Percentiles rank a stretch among this genome's conserved stretches.
phyloP scores from a whole-genome alignment of 2,329 filamentous ascomycete genomes.

The Xylaria sp. region DNA sequence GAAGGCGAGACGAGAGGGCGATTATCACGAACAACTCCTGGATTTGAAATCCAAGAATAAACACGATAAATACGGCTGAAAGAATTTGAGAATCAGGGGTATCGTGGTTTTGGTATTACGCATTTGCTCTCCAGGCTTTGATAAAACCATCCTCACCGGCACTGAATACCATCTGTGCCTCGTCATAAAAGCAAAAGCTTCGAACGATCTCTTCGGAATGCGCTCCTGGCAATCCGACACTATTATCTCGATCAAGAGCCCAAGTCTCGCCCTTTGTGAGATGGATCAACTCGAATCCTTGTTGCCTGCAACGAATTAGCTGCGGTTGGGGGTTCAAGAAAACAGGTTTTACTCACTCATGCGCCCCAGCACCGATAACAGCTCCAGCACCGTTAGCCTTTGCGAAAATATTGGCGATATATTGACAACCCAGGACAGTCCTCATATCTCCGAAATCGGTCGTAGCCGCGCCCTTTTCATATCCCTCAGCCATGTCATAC shows the following conservation, averaged over 20 bases:
- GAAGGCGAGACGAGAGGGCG: constrained; percentile 82
- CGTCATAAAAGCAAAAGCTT: constrained; percentile 71
- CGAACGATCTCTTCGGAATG: constrained; percentile 73
- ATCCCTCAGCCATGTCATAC: constrained; percentile 73
- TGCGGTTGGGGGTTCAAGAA: neutral
- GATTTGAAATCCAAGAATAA: constrained; percentile 92
- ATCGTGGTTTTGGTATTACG: constrained; percentile 38
- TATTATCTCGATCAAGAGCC: constrained; percentile 64
- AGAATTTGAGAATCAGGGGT: constrained; percentile 13
- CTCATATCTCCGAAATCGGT: constrained; percentile 76
- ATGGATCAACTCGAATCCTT: constrained; percentile 70
- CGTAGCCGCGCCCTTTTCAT: constrained; percentile 66
- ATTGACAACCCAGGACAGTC: constrained; percentile 73
- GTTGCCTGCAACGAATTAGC: constrained; percentile 46
- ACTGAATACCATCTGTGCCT: constrained; percentile 67
- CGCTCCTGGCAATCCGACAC: constrained; percentile 68
- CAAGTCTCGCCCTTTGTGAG: constrained; percentile 64
- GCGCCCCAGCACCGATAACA: constrained; percentile 72
- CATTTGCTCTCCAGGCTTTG: constrained; percentile 64
- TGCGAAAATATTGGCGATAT: constrained; percentile 73
- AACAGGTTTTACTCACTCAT: constrained; percentile 64
- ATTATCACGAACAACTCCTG: constrained; percentile 87
- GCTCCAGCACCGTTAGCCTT: constrained; percentile 68
- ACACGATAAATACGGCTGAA: constrained; percentile 81
- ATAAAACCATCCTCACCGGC: constrained; percentile 68